phyloP scores from a whole-genome alignment of 305 asterid genomes.

The Fraxinus baroniana region DNA sequence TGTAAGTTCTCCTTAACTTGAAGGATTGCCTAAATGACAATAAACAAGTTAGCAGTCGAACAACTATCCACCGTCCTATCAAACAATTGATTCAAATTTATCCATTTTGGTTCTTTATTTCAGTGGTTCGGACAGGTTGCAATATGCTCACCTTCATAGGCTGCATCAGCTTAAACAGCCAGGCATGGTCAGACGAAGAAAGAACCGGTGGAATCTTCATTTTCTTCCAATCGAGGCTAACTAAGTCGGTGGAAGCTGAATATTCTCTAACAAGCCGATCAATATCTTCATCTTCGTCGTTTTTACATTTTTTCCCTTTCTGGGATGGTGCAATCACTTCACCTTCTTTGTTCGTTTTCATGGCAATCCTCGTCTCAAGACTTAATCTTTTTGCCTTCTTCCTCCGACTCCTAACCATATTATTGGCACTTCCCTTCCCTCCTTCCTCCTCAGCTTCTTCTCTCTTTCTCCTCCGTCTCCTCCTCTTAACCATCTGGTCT shows the following conservation, averaged over 20 bases:
- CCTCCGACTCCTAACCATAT: constrained; percentile 43
- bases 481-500: constrained; percentile 35
- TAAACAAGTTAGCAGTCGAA: constrained; percentile 21
- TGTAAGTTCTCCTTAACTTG: constrained; percentile 53
- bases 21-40: constrained; percentile 52
- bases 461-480: constrained; percentile 40
- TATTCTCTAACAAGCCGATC: constrained; percentile 52
- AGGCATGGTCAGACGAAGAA: constrained; percentile 51
- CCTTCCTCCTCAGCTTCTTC: constrained; percentile 36
- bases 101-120: not conserved
- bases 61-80: not conserved
- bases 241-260: constrained; percentile 42
- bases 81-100: not conserved
- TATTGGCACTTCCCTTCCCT: constrained; percentile 28
- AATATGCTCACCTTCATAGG: constrained; percentile 47
- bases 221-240: constrained; percentile 56
- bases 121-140: not conserved
- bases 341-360: constrained; percentile 43
- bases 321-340: constrained; percentile 30
- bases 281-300: constrained; percentile 31
- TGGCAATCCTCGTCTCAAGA: constrained; percentile 67
- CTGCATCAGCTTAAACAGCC: constrained; percentile 61
- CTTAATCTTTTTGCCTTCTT: constrained; percentile 51
- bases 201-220: constrained; percentile 68
- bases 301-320: constrained; percentile 20